Conservation (phyloP, 768 basidiomycete species). For the Boletus speciosus region DNA sequence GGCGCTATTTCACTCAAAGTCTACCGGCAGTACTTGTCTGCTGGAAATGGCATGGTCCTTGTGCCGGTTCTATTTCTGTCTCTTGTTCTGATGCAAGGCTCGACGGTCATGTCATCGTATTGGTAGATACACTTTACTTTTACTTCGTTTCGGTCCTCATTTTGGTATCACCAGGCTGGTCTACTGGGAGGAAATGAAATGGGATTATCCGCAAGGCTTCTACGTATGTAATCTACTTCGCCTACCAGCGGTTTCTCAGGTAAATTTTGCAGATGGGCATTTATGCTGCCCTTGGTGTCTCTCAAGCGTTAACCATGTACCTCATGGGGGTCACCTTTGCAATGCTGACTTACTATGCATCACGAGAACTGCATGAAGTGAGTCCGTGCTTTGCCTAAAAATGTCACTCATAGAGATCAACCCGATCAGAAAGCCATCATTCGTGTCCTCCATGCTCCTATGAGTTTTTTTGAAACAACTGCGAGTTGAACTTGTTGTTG, state of each 20-base stretch:
- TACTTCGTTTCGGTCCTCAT: not conserved
- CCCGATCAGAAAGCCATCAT: conserved; percentile 51
- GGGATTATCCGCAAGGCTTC: conserved; percentile 57
- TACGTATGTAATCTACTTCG: conserved; percentile 48
- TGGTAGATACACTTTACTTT: conserved; percentile 45
- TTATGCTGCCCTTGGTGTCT: conserved; percentile 70
- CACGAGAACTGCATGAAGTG: conserved; percentile 61
- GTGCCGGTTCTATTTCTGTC: conserved; percentile 64
- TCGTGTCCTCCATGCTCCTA: conserved; percentile 79
- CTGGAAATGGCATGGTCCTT: conserved; percentile 63
- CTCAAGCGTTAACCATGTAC: conserved; percentile 67
- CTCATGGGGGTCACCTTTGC: conserved; percentile 64
- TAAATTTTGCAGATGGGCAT: conserved; percentile 61
- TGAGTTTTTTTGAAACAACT: conserved; percentile 88
- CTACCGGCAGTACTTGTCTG: conserved; percentile 54
- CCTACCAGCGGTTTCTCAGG: conserved; percentile 28
- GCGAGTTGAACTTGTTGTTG: conserved; percentile 33
- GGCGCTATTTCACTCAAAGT: conserved; percentile 47
- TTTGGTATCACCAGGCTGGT: conserved; percentile 53
- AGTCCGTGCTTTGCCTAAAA: conserved; percentile 8
- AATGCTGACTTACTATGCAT: conserved; percentile 73
- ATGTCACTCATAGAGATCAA: not conserved
- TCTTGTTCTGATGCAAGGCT: conserved; percentile 62
- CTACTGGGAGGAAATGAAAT: conserved; percentile 61
- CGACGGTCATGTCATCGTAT: conserved; percentile 68